Percentiles rank a stretch among this genome's conserved stretches.
Conservation (phyloP, 2,329 filamentous ascomycete genomes). For the Penicillium palitans region DNA sequence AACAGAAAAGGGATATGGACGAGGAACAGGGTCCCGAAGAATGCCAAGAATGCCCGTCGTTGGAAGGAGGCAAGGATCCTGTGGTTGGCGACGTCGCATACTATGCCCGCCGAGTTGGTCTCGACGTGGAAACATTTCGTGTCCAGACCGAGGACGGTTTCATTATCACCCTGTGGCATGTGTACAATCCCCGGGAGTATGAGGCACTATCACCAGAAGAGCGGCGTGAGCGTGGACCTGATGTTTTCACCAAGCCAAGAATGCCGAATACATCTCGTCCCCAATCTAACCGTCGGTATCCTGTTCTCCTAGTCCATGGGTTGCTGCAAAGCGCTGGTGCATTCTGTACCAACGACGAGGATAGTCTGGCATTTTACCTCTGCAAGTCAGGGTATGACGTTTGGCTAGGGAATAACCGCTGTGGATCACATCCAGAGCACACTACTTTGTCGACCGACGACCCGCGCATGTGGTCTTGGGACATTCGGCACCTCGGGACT, state of each 20-base stretch:
- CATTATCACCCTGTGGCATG: slow-evolving; percentile 82
- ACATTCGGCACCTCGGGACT: slow-evolving; percentile 89
- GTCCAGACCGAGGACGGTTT: slow-evolving; percentile 95
- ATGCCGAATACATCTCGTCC: slow-evolving; percentile 26
- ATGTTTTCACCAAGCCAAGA: slow-evolving; percentile 58
- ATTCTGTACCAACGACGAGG: slow-evolving; percentile 86
- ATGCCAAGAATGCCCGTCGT: slow-evolving; percentile 69
- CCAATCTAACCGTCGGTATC: slow-evolving; percentile 55
- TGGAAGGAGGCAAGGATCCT: slow-evolving; percentile 77
- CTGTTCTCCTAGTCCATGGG: slow-evolving; percentile 83
- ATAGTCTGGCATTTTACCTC: slow-evolving; percentile 86
- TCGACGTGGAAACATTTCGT: slow-evolving; percentile 78
- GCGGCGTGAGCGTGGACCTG: slow-evolving; percentile 55
- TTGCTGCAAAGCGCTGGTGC: slow-evolving; percentile 84
- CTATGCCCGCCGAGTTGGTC: slow-evolving; percentile 81
- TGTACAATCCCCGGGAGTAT: slow-evolving; percentile 80
- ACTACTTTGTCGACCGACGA: slow-evolving; percentile 68
- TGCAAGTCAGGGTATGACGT: slow-evolving; percentile 92
- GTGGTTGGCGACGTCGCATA: slow-evolving; percentile 77
- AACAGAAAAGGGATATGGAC: slow-evolving; percentile 44
- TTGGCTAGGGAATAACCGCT: slow-evolving; percentile 92
- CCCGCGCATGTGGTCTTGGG: slow-evolving; percentile 96
- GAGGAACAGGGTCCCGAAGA: slow-evolving; percentile 45
- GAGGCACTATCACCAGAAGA: slow-evolving; percentile 51
- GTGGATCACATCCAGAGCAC: slow-evolving; percentile 79